Evolutionary conservation across 2,329 filamentous ascomycete species (phyloP).

Genomic region (Byssothecium circinans): DNA sequence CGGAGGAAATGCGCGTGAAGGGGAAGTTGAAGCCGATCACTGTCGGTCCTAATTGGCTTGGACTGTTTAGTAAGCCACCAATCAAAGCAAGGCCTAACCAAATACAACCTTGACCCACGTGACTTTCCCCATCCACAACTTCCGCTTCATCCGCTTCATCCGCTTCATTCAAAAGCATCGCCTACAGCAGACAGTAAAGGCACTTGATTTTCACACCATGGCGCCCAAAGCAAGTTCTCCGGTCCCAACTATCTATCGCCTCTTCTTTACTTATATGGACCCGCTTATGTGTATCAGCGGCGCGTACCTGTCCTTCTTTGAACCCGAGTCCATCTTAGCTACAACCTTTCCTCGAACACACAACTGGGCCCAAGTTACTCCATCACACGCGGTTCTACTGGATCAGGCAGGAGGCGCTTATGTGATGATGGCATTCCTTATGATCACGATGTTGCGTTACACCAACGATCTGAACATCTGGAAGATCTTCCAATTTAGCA

Average conservation of each 20-base stretch:
- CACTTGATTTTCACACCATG: not conserved
- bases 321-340: constrained; percentile 1
- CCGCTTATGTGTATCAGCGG: not conserved
- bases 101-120: too few relatives aligned
- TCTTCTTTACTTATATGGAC: too few relatives aligned
- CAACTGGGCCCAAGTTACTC: not conserved
- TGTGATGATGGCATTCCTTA: not conserved
- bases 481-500: not conserved
- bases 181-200: not conserved
- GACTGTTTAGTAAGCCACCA: not conserved
- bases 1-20: not conserved
- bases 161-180: too few relatives aligned
- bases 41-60: not conserved
- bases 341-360: not conserved
- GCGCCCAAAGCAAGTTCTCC: not conserved
- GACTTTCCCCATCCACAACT: too few relatives aligned
- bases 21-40: not conserved
- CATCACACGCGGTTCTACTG: not conserved
- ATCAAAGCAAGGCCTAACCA: not conserved
- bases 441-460: constrained; percentile 3
- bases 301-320: constrained; percentile 1
- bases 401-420: not conserved
- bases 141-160: too few relatives aligned
- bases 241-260: not conserved
- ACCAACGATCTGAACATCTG: not conserved